Evolutionary conservation across 768 basidiomycete genomes (phyloP).

Genomic region (Sistotremastrum niveocremeum): DNA sequence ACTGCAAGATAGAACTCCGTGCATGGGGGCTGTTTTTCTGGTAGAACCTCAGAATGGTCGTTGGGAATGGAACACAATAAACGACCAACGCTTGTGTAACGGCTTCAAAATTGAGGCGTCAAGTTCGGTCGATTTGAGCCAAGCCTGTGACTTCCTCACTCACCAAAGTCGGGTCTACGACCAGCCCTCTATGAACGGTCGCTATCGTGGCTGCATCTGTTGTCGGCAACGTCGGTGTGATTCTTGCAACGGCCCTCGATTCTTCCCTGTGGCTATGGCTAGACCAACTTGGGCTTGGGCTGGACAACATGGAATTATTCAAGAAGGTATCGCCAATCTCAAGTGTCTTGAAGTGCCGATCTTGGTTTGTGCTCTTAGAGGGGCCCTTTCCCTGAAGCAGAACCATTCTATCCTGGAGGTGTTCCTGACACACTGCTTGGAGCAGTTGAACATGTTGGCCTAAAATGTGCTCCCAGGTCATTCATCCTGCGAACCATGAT

Average conservation of each 20-base stretch:
- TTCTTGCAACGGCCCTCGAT: slow-evolving; percentile 22
- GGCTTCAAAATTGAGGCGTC: slow-evolving; percentile 29
- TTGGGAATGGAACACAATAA: background rate
- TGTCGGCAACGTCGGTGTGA: slow-evolving; percentile 34
- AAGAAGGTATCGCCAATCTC: slow-evolving; percentile 37
- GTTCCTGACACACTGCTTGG: slow-evolving; percentile 41
- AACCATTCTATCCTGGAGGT: slow-evolving; percentile 53
- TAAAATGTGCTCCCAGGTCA: too few species aligned
- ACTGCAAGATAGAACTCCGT: slow-evolving; percentile 76
- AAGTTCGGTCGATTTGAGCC: background rate
- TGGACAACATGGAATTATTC: background rate
- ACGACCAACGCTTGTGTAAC: slow-evolving; percentile 56
- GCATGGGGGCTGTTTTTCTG: slow-evolving; percentile 75
- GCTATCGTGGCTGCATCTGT: slow-evolving; percentile 28
- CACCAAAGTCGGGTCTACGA: slow-evolving; percentile 55
- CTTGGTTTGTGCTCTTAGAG: slow-evolving; percentile 28
- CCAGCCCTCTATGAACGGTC: slow-evolving; percentile 21
- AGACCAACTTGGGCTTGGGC: slow-evolving; percentile 3
- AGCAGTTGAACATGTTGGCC: slow-evolving; percentile 11
- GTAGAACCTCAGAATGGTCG: slow-evolving; percentile 2
- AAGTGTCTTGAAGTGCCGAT: slow-evolving; percentile 39
- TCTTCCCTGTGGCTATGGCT: slow-evolving; percentile 26
- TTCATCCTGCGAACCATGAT: too few species aligned
- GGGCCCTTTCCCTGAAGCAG: slow-evolving; percentile 38
- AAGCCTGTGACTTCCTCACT: slow-evolving; percentile 10